Evolutionary conservation across 495 filamentous ascomycete genomes (phyloP).

Genomic region (Antarctomyces pellizariae): DNA sequence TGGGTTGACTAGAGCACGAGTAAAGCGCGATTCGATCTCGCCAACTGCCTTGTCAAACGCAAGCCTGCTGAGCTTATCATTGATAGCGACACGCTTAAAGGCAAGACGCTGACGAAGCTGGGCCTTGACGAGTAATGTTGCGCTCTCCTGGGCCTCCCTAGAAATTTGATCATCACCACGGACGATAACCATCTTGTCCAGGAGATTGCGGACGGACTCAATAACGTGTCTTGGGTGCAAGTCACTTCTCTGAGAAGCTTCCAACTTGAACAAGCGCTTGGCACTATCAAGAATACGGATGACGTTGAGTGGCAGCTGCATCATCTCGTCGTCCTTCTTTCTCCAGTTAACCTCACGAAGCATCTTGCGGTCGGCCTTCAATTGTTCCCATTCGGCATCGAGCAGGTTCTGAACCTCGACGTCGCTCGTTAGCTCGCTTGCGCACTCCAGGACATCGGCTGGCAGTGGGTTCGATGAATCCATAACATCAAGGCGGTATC

Average conservation of each 20-base stretch:
- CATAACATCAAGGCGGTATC: constrained; percentile 91
- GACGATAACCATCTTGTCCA: constrained; percentile 60
- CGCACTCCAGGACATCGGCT: constrained; percentile 60
- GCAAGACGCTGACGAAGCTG: constrained; percentile 74
- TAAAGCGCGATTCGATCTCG: constrained; percentile 71
- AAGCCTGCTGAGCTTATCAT: constrained; percentile 67
- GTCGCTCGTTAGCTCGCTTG: constrained; percentile 69
- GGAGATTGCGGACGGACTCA: constrained; percentile 48
- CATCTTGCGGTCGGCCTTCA: constrained; percentile 48
- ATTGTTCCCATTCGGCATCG: constrained; percentile 71
- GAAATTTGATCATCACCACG: constrained; percentile 67
- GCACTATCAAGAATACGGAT: constrained; percentile 76
- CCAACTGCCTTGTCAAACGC: constrained; percentile 86
- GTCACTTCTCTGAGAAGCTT: constrained; percentile 62
- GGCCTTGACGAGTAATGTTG: constrained; percentile 75
- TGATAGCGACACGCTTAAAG: constrained; percentile 70
- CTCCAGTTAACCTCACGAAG: constrained; percentile 32
- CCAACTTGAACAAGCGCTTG: constrained; percentile 73
- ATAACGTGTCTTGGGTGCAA: constrained; percentile 78
- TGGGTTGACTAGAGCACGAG: constrained; percentile 53
- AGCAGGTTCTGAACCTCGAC: constrained; percentile 61
- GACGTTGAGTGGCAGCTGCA: constrained; percentile 84
- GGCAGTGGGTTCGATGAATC: constrained; percentile 34
- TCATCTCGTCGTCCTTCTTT: constrained; percentile 45
- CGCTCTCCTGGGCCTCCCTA: constrained; percentile 63